Evolutionary conservation across 2,329 filamentous ascomycete species (phyloP).

Genomic region (Fonsecaea monophora): DNA sequence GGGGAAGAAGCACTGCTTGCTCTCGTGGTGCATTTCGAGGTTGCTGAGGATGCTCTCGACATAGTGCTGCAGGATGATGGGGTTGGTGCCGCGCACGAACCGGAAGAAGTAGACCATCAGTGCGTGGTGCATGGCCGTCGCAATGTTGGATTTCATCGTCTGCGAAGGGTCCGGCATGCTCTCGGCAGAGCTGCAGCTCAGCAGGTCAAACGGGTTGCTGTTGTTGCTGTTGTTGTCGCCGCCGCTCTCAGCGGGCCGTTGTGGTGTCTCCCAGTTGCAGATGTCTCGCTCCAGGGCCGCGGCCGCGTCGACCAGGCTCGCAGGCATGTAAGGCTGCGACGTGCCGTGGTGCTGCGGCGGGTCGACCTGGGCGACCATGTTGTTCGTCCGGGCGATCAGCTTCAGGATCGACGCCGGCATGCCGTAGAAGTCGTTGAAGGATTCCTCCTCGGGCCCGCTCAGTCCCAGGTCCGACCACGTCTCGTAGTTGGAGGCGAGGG

Average conservation of each 20-base stretch:
- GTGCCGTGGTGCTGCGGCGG: slow-evolving; percentile 11
- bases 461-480: slow-evolving; percentile 21
- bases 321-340: slow-evolving; percentile 1
- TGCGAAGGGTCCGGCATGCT: background rate
- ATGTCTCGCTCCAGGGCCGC: slow-evolving; percentile 15
- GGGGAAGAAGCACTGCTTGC: slow-evolving; percentile 10
- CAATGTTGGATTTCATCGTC: slow-evolving; percentile 38
- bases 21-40: slow-evolving; percentile 48
- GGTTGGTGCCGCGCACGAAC: slow-evolving; percentile 50
- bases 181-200: background rate
- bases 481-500: slow-evolving; percentile 3
- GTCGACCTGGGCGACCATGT: slow-evolving; percentile 15
- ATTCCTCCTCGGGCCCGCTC: slow-evolving; percentile 17
- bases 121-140: slow-evolving; percentile 52
- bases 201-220: background rate
- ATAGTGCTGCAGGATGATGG: slow-evolving; percentile 50
- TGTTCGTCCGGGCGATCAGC: slow-evolving; percentile 23
- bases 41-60: slow-evolving; percentile 49
- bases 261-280: slow-evolving; percentile 3
- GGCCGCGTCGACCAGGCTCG: slow-evolving; percentile 1
- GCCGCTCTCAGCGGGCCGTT: background rate
- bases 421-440: slow-evolving; percentile 18
- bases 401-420: slow-evolving; percentile 13
- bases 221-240: too few species aligned
- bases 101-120: slow-evolving; percentile 56